Percentiles rank a stretch among this genome's conserved stretches.
phyloP scores from a whole-genome alignment of 2,329 filamentous ascomycete genomes.

The Exophiala lecanii-corni region DNA sequence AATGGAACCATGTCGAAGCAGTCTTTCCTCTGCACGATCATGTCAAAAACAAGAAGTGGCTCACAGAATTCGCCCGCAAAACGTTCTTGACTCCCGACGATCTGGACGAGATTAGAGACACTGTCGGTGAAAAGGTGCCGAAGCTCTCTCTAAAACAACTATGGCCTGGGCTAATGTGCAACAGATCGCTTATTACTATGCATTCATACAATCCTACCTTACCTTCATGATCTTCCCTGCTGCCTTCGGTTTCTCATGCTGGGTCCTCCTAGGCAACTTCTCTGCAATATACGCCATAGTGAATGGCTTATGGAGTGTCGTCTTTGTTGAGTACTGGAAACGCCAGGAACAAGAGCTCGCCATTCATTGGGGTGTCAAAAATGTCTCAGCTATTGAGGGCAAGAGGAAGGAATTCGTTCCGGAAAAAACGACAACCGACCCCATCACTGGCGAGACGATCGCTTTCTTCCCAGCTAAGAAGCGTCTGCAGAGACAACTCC shows the following conservation, averaged over 20 bases:
- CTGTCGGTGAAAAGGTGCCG: slow-evolving; percentile 66
- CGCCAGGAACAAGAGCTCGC: slow-evolving; percentile 82
- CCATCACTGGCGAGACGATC: slow-evolving; percentile 73
- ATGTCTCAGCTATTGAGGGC: slow-evolving; percentile 75
- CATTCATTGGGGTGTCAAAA: slow-evolving; percentile 82
- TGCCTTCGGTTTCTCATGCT: slow-evolving; percentile 68
- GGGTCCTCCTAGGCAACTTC: slow-evolving; percentile 79
- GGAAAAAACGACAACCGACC: slow-evolving; percentile 71
- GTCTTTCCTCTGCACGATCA: slow-evolving; percentile 78
- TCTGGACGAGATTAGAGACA: slow-evolving; percentile 69
- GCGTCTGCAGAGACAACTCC: slow-evolving; percentile 68
- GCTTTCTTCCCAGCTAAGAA: slow-evolving; percentile 72
- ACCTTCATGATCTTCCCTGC: slow-evolving; percentile 79
- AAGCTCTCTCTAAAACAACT: not conserved
- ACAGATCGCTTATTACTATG: slow-evolving; percentile 87
- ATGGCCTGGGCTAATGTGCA: slow-evolving; percentile 1
- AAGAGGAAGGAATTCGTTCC: slow-evolving; percentile 73
- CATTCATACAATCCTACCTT: slow-evolving; percentile 89
- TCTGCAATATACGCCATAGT: slow-evolving; percentile 74
- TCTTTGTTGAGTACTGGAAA: slow-evolving; percentile 96
- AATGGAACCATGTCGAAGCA: slow-evolving; percentile 68
- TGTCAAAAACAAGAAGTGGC: slow-evolving; percentile 68
- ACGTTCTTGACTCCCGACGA: slow-evolving; percentile 62
- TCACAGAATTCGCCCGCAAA: slow-evolving; percentile 69
- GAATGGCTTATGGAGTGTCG: slow-evolving; percentile 78